phyloP scores from a whole-genome alignment of 139 green algal genomes.

The Tetraselmis chui region DNA sequence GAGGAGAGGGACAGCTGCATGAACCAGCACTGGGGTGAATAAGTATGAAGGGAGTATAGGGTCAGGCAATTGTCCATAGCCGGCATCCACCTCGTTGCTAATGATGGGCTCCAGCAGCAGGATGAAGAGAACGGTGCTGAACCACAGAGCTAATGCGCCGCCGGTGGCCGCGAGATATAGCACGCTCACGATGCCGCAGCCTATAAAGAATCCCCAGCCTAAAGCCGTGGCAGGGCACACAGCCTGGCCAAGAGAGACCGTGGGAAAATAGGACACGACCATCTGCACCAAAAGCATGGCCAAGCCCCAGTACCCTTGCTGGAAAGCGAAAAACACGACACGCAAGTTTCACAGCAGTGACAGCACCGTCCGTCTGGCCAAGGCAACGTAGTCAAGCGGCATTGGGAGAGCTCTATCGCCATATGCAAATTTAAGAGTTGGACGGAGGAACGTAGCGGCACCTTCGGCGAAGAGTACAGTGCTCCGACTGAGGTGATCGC shows the following conservation, averaged over 20 bases:
- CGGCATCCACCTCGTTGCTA: background rate
- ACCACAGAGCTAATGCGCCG: background rate
- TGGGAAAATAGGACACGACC: background rate
- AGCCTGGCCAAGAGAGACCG: background rate
- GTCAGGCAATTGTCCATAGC: background rate
- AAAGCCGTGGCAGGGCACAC: background rate
- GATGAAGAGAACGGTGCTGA: background rate
- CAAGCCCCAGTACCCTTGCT: background rate
- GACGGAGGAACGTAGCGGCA: background rate
- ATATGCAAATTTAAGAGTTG: background rate
- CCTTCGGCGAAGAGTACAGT: background rate
- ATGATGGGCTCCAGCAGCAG: background rate
- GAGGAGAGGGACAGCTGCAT: too few relatives aligned
- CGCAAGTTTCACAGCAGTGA: background rate
- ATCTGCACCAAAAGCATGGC: background rate
- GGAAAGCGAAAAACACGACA: background rate
- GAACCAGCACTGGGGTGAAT: too few relatives aligned
- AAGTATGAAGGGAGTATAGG: too few relatives aligned
- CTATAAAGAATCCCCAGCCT: background rate
- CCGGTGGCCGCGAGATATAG: background rate
- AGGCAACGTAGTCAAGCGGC: too few relatives aligned
- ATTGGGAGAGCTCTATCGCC: too few relatives aligned
- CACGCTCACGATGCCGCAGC: background rate
- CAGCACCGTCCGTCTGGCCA: too few relatives aligned
- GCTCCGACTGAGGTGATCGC: background rate